Conservation (phyloP, 495 filamentous ascomycete genomes). For the Xylaria castorea region DNA sequence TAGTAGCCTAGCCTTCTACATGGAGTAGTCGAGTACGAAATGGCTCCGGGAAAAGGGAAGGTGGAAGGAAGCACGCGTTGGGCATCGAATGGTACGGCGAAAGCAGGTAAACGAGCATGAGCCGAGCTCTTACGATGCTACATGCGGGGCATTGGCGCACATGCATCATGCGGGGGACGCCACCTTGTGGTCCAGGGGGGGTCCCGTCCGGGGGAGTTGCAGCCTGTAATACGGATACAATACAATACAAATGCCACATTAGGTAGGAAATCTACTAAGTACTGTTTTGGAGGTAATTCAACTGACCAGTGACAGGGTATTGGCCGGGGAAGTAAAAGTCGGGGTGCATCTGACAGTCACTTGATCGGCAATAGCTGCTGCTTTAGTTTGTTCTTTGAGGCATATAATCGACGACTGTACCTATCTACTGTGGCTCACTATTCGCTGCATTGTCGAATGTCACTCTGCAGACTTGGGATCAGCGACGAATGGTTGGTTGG, state of each 20-base stretch:
- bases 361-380: constrained; percentile 12
- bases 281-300: background rate
- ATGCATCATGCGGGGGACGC: constrained; percentile 21
- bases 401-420: background rate
- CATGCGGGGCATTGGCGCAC: constrained; percentile 26
- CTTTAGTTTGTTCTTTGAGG: constrained; percentile 9
- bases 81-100: constrained; percentile 15
- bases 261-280: background rate
- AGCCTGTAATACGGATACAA: too few species aligned
- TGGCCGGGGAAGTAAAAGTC: background rate
- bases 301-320: background rate
- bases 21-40: background rate
- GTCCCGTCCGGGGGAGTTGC: background rate
- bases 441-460: constrained; percentile 1
- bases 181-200: background rate
- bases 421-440: background rate
- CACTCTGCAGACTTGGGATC: constrained; percentile 1
- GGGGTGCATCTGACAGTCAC: constrained; percentile 13
- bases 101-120: constrained; percentile 33
- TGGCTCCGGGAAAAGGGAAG: constrained; percentile 10
- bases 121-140: constrained; percentile 43
- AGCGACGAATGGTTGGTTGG: constrained; percentile 5
- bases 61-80: background rate
- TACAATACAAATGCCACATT: background rate
- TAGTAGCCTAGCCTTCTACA: background rate